Percentiles rank a stretch among this genome's conserved stretches.
Conservation (phyloP, 305 asterid genomes). For the Fraxinus albicans region DNA sequence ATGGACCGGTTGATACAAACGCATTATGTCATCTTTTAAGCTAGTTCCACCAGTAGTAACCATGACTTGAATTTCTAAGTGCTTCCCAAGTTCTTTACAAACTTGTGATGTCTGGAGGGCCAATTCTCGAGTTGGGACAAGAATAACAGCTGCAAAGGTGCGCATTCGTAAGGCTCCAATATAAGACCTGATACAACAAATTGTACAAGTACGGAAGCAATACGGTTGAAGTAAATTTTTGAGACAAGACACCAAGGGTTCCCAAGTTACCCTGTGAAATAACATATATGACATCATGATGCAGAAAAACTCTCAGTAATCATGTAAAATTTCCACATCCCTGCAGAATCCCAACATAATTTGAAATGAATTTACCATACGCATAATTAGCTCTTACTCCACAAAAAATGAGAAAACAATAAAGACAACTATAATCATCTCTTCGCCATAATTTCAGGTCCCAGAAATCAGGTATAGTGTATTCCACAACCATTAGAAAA, state of each 20-base stretch:
- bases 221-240: not conserved
- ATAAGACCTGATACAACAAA: not conserved
- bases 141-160: slow-evolving; percentile 41
- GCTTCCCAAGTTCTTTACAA: slow-evolving; percentile 59
- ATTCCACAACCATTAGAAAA: not conserved
- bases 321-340: not conserved
- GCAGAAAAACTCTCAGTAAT: not conserved
- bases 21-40: slow-evolving; percentile 58
- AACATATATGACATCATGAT: not conserved
- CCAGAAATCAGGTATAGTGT: not conserved
- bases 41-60: slow-evolving; percentile 63
- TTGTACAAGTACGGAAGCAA: not conserved
- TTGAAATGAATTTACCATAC: not conserved
- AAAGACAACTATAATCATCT: not conserved
- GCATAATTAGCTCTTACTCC: not conserved
- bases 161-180: not conserved
- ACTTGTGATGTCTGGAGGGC: slow-evolving; percentile 67
- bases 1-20: slow-evolving; percentile 59
- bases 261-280: not conserved
- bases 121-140: slow-evolving; percentile 59
- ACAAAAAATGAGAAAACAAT: not conserved
- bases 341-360: not conserved
- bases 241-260: not conserved
- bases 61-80: slow-evolving; percentile 60
- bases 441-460: not conserved